Evolutionary conservation across 805 yeast species (phyloP).

Genomic region (Saccharomyces kudriavzevii): DNA sequence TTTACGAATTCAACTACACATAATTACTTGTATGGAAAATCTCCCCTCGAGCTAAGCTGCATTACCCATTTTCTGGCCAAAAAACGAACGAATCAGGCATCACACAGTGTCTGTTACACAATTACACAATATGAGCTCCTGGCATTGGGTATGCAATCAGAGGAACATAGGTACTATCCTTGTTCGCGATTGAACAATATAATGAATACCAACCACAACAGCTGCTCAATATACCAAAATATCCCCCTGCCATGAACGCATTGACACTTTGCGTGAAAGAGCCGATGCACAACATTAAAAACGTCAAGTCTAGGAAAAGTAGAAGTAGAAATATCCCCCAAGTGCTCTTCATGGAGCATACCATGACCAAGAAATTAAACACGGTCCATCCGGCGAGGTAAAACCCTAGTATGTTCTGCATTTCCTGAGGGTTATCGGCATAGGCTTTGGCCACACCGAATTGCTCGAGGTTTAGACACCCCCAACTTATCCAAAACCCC

Average conservation of each 20-base stretch:
- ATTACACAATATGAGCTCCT: background rate
- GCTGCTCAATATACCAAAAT: slow-evolving; percentile 42
- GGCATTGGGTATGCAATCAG: slow-evolving; percentile 43
- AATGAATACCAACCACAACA: slow-evolving; percentile 47
- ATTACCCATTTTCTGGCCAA: too few relatives aligned
- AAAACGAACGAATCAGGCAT: too few relatives aligned
- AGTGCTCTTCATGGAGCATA: slow-evolving; percentile 45
- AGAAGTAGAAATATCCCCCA: slow-evolving; percentile 44
- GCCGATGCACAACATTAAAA: slow-evolving; percentile 38
- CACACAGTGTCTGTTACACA: too few relatives aligned
- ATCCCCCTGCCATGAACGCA: slow-evolving; percentile 44
- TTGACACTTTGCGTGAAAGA: slow-evolving; percentile 34
- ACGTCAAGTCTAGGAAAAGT: slow-evolving; percentile 39
- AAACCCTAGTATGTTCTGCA: slow-evolving; percentile 42
- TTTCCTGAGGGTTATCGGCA: slow-evolving; percentile 32
- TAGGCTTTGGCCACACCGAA: slow-evolving; percentile 44
- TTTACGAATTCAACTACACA: too few relatives aligned
- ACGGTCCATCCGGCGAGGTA: slow-evolving; percentile 47
- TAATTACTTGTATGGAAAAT: too few relatives aligned
- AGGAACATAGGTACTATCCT: slow-evolving; percentile 44
- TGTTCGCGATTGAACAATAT: slow-evolving; percentile 46
- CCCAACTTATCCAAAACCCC: slow-evolving; percentile 63
- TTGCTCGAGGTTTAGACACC: slow-evolving; percentile 44
- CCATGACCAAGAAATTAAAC: slow-evolving; percentile 43
- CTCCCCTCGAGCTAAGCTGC: too few relatives aligned